Percentiles rank a stretch among this genome's conserved stretches.
Evolutionary conservation across 1,139 yeast species (phyloP).

Genomic region (Pichia sp.): DNA sequence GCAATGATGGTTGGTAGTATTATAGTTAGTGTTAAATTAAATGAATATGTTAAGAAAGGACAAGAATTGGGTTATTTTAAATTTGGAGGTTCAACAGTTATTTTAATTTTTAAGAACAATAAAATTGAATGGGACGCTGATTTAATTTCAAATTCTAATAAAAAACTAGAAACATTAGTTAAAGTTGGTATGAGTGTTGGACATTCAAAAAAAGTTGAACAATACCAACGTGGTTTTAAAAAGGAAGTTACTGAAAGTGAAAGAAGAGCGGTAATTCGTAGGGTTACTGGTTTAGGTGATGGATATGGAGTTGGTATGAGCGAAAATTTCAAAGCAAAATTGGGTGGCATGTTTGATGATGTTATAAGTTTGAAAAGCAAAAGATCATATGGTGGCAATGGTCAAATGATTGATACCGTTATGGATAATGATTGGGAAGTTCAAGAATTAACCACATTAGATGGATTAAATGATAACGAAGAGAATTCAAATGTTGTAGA

Average conservation of each 20-base stretch:
- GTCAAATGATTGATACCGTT: not conserved
- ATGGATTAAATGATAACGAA: conserved; percentile 8
- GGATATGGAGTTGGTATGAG: conserved; percentile 8
- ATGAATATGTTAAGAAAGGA: conserved; percentile 54
- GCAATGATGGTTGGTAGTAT: conserved; percentile 99
- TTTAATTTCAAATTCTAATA: conserved; percentile 57
- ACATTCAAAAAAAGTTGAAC: conserved; percentile 49
- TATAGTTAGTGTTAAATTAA: conserved; percentile 60
- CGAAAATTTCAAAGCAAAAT: conserved; percentile 9
- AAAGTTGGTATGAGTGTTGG: conserved; percentile 92
- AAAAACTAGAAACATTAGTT: conserved; percentile 73
- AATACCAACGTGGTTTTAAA: conserved; percentile 35
- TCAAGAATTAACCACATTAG: conserved; percentile 14
- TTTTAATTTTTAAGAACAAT: conserved; percentile 45
- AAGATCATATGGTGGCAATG: not conserved
- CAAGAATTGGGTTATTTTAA: conserved; percentile 92
- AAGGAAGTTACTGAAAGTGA: conserved; percentile 12
- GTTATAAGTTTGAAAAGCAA: conserved; percentile 12
- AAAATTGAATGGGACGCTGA: conserved; percentile 63
- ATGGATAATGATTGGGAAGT: conserved; percentile 16
- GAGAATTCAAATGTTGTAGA: conserved; percentile 1
- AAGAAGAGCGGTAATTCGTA: conserved; percentile 12
- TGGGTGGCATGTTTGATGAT: conserved; percentile 16
- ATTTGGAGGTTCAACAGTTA: conserved; percentile 90
- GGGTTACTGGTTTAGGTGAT: conserved; percentile 17